A percentile compares a stretch with the other conserved stretches of the same genome.
Evolutionary conservation across 805 yeast species (phyloP).

Genomic region (Kazachstania viticola): DNA sequence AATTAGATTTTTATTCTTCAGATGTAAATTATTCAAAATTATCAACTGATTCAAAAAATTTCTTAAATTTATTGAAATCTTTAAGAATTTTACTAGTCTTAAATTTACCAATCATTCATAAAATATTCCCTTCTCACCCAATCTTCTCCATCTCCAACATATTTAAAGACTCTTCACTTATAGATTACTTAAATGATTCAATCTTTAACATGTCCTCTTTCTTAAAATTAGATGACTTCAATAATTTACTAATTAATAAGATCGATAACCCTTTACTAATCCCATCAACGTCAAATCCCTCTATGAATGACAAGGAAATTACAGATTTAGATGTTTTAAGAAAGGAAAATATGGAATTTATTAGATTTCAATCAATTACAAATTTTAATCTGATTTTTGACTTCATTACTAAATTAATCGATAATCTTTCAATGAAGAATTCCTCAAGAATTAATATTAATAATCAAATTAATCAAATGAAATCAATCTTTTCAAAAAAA

Average conservation of each 20-base stretch:
- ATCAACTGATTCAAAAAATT: slow-evolving; percentile 9
- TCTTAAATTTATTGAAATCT: slow-evolving; percentile 13
- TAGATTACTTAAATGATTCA: slow-evolving; percentile 13
- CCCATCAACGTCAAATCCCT: no score
- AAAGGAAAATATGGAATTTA: slow-evolving; percentile 11
- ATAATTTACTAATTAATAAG: slow-evolving; percentile 3
- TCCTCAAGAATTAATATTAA: no score
- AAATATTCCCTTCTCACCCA: slow-evolving; percentile 23
- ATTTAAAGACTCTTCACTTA: slow-evolving; percentile 16
- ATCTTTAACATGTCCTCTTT: slow-evolving; percentile 1
- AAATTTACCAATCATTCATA: slow-evolving; percentile 19
- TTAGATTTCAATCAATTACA: slow-evolving; percentile 20
- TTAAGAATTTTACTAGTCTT: slow-evolving; percentile 15
- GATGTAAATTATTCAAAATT: no score
- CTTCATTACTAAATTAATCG: slow-evolving; percentile 18
- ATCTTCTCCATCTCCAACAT: slow-evolving; percentile 14
- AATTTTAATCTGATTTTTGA: slow-evolving; percentile 17
- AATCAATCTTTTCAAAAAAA: slow-evolving; percentile 10
- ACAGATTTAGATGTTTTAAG: slow-evolving; percentile 4
- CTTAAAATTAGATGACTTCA: slow-evolving; percentile 4
- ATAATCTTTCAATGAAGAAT: slow-evolving; percentile 19
- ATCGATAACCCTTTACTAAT: neutral
- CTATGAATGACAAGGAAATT: neutral
- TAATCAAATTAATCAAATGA: no score
- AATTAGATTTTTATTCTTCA: no score